phyloP scores from a whole-genome alignment of 768 basidiomycete species.

The Auriscalpium microsporum region DNA sequence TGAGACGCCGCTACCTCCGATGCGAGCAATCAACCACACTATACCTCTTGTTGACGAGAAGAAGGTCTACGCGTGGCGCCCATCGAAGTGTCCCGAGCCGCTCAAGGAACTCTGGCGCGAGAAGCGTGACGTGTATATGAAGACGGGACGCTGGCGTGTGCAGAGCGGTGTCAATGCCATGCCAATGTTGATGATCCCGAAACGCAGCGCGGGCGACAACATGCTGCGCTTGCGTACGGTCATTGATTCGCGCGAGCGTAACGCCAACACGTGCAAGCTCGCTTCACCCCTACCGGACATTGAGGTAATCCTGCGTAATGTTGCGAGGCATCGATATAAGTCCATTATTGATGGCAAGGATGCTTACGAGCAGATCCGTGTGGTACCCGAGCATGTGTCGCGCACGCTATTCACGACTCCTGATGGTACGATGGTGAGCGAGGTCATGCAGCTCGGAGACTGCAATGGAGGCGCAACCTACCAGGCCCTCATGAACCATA shows the following conservation, averaged over 20 bases:
- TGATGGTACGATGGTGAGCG: too few relatives aligned
- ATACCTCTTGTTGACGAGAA: slow-evolving; percentile 27
- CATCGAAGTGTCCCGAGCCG: slow-evolving; percentile 28
- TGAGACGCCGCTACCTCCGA: slow-evolving; percentile 17
- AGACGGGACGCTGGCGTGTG: slow-evolving; percentile 25
- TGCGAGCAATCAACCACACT: slow-evolving; percentile 27
- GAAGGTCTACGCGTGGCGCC: slow-evolving; percentile 27
- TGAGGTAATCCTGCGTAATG: slow-evolving; percentile 18
- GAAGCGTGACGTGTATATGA: slow-evolving; percentile 24
- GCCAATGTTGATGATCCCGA: slow-evolving; percentile 27
- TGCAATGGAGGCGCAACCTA: too few relatives aligned
- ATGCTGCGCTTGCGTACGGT: slow-evolving; percentile 15
- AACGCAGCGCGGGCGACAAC: slow-evolving; percentile 18
- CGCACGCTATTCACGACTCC: too few relatives aligned
- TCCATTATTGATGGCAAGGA: slow-evolving; percentile 24
- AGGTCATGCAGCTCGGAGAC: too few relatives aligned
- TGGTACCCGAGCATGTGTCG: slow-evolving; percentile 16
- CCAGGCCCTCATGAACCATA: slow-evolving; percentile 16
- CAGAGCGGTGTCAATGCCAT: slow-evolving; percentile 19
- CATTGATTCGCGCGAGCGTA: slow-evolving; percentile 23
- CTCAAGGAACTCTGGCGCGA: slow-evolving; percentile 18
- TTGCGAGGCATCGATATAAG: slow-evolving; percentile 14
- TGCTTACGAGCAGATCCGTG: slow-evolving; percentile 25
- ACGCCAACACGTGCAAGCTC: slow-evolving; percentile 24
- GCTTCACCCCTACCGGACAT: slow-evolving; percentile 22